Evolutionary conservation across 129 eudicot genomes (phyloP).

Genomic region (Artemisia tridentata): DNA sequence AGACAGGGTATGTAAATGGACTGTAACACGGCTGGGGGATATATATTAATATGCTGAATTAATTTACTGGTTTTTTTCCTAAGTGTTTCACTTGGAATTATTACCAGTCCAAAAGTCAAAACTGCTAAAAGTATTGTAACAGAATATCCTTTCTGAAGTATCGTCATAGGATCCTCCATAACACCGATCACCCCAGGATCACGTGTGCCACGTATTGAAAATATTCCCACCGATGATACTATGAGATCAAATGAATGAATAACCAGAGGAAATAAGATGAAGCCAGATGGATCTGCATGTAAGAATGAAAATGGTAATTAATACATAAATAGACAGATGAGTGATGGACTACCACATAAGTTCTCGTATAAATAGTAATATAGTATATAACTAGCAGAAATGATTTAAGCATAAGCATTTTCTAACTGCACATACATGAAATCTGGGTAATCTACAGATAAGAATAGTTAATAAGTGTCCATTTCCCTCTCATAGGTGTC

Average conservation of each 20-base stretch:
- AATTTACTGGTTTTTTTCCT: background rate
- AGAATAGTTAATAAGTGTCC: constrained; percentile 4
- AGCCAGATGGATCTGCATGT: constrained; percentile 95
- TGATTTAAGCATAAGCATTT: constrained; percentile 15
- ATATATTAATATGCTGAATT: background rate
- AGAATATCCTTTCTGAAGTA: constrained; percentile 96
- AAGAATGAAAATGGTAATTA: constrained; percentile 3
- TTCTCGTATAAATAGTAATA: background rate
- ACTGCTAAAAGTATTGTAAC: constrained; percentile 80
- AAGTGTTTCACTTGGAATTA: constrained; percentile 17
- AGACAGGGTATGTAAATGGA: background rate
- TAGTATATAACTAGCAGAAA: background rate
- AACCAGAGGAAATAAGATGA: constrained; percentile 92
- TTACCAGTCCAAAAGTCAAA: constrained; percentile 88
- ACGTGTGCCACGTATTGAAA: constrained; percentile 85
- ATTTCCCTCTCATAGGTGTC: constrained; percentile 5
- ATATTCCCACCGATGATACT: constrained; percentile 86
- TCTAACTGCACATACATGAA: constrained; percentile 17
- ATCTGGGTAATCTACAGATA: background rate
- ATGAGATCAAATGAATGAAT: constrained; percentile 94
- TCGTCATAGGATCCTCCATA: constrained; percentile 86
- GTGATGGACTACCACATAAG: constrained; percentile 4
- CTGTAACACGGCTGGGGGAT: no score
- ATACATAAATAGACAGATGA: background rate
- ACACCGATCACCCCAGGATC: constrained; percentile 49